These are phyloP conservation scores for Lonicera japonica DNA, from an alignment of 129 eudicot species.

Conservation along the genomic window DNA sequence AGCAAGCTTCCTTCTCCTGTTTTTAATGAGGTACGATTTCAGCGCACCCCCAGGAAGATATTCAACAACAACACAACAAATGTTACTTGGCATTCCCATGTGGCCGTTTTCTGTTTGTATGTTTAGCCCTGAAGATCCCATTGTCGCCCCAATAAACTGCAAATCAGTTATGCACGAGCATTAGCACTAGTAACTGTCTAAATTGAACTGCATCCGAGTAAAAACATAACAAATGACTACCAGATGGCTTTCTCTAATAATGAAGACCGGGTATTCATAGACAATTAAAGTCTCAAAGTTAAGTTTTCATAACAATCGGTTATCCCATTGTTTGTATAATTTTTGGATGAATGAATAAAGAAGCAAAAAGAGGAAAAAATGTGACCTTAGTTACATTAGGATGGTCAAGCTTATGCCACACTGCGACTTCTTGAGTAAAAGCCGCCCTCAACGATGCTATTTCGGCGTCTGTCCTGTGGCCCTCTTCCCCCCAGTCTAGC, in stretches of 20 bases:
- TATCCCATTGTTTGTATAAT: no score
- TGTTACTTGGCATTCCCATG: slow-evolving; percentile 77
- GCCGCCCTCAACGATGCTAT: slow-evolving; percentile 62
- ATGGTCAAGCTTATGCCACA: slow-evolving; percentile 88
- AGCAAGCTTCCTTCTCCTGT: slow-evolving; percentile 70
- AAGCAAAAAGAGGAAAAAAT: slow-evolving; percentile 8
- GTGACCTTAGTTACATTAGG: slow-evolving; percentile 83
- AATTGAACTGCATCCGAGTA: no score
- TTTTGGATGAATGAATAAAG: no score
- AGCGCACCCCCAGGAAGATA: slow-evolving; percentile 83
- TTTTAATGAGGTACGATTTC: slow-evolving; percentile 73
- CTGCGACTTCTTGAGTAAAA: slow-evolving; percentile 85
- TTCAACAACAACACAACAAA: slow-evolving; percentile 82
- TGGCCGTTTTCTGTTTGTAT: slow-evolving; percentile 84
- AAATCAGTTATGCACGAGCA: slow-evolving; percentile 6
- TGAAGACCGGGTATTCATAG: no score
- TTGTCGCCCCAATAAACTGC: slow-evolving; percentile 90
- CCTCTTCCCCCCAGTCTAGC: slow-evolving; percentile 96
- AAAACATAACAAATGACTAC: no score
- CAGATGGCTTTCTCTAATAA: no score
- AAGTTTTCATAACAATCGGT: no score
- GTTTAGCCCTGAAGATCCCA: slow-evolving; percentile 76
- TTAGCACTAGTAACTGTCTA: neutral
- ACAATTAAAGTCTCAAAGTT: no score
- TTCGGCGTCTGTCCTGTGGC: slow-evolving; percentile 73